Evolutionary conservation across 2,329 filamentous ascomycete species (phyloP).

Genomic region (Colletotrichum liaoningense): DNA sequence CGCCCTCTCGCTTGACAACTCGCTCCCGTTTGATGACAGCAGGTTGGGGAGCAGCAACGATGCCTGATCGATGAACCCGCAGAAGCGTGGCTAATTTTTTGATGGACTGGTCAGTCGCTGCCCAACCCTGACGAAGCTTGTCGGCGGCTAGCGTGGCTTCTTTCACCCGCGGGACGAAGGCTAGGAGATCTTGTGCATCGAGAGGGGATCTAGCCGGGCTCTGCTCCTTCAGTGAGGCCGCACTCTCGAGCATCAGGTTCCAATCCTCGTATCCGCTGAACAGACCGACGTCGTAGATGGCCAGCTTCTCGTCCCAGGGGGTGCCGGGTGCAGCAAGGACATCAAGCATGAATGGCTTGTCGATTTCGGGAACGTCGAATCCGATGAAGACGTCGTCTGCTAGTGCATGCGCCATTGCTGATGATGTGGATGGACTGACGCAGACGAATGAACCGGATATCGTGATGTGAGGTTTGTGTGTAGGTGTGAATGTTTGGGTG

Average conservation of each 20-base stretch:
- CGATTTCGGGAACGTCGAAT: slow-evolving; percentile 48
- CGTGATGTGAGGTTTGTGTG: not conserved
- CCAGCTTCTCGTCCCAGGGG: slow-evolving; percentile 42
- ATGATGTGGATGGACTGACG: slow-evolving; percentile 4
- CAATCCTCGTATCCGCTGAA: slow-evolving; percentile 48
- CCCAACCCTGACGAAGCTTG: slow-evolving; percentile 42
- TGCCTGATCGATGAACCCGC: slow-evolving; percentile 21
- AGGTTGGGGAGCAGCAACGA: not conserved
- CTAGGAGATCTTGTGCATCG: slow-evolving; percentile 48
- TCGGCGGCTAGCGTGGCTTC: slow-evolving; percentile 26
- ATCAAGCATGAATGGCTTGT: slow-evolving; percentile 45
- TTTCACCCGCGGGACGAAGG: slow-evolving; percentile 44
- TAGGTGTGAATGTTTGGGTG: not conserved
- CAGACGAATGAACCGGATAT: not conserved
- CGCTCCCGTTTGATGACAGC: slow-evolving; percentile 3
- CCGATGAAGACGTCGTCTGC: slow-evolving; percentile 35
- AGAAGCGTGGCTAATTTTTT: slow-evolving; percentile 22
- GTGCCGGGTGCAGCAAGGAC: slow-evolving; percentile 42
- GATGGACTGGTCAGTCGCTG: slow-evolving; percentile 46
- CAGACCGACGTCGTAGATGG: slow-evolving; percentile 46
- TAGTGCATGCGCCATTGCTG: slow-evolving; percentile 25
- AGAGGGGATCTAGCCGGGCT: slow-evolving; percentile 37
- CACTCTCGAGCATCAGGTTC: slow-evolving; percentile 47
- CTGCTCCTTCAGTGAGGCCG: slow-evolving; percentile 42
- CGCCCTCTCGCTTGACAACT: slow-evolving; percentile 13